A percentile compares a stretch with the other conserved stretches of the same genome.
phyloP scores from a whole-genome alignment of 805 yeast species.

The Clavispora asparagi region DNA sequence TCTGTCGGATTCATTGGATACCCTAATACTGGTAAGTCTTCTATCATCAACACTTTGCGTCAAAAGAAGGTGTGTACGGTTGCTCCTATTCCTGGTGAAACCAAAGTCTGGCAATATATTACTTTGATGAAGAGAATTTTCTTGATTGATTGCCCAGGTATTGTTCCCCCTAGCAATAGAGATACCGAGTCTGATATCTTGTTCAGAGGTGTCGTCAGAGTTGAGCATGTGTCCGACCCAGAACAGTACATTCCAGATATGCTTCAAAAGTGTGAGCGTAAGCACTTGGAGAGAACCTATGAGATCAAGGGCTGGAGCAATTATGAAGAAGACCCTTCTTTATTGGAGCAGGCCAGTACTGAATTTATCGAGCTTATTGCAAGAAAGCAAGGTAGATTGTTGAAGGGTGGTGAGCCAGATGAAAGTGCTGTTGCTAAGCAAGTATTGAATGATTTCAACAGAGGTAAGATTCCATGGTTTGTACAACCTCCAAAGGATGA shows the following conservation, averaged over 20 bases:
- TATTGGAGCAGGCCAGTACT: conserved; percentile 39
- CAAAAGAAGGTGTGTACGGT: conserved; percentile 94
- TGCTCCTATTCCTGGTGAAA: conserved; percentile 98
- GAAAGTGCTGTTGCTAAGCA: conserved; percentile 89
- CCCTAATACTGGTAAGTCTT: conserved; percentile 97
- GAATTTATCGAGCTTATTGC: conserved; percentile 90
- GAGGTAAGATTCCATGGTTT: conserved; percentile 98
- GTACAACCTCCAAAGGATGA: conserved; percentile 83
- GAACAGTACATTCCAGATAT: conserved; percentile 92
- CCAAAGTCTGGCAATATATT: conserved; percentile 98
- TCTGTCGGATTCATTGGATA: conserved; percentile 97
- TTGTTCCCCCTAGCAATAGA: conserved; percentile 89
- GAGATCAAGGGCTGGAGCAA: conserved; percentile 84
- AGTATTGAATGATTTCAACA: conserved; percentile 87
- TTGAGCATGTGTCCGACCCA: conserved; percentile 93
- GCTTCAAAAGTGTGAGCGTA: conserved; percentile 75
- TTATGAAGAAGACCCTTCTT: conserved; percentile 41
- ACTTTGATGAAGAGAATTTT: conserved; percentile 94
- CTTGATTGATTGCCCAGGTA: conserved; percentile 97
- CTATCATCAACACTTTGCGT: conserved; percentile 88
- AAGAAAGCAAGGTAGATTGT: conserved; percentile 83
- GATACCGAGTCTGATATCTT: conserved; percentile 89
- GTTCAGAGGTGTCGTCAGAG: conserved; percentile 96
- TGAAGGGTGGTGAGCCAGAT: conserved; percentile 98
- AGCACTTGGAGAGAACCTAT: conserved; percentile 92